Conservation (phyloP, 1,139 yeast genomes). For the Candida neerlandica region DNA sequence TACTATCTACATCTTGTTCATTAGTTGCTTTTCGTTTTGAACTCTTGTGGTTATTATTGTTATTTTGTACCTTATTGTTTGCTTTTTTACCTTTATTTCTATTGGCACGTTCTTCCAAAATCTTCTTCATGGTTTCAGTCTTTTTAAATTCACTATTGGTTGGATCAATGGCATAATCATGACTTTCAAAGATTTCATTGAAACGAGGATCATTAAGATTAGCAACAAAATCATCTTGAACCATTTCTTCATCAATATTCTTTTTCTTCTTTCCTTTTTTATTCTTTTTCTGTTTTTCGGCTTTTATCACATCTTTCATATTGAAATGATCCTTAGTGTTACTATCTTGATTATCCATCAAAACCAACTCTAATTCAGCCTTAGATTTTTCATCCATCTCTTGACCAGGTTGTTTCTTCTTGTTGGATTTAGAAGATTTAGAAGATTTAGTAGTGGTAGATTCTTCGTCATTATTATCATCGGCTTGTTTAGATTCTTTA, state of each 20-base stretch:
- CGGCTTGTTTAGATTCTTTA: constrained; percentile 56
- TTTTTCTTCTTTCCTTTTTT: constrained; percentile 41
- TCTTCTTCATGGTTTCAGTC: constrained; percentile 83
- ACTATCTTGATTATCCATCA: constrained; percentile 65
- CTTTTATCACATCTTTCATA: constrained; percentile 75
- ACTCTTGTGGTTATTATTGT: constrained; percentile 9
- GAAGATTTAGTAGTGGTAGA: constrained; percentile 22
- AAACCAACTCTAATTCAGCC: constrained; percentile 76
- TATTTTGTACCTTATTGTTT: not conserved
- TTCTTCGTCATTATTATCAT: constrained; percentile 30
- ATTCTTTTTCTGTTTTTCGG: constrained; percentile 68
- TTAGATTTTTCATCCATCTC: constrained; percentile 46
- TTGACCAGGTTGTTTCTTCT: constrained; percentile 14
- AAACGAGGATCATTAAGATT: constrained; percentile 85
- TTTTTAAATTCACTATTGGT: constrained; percentile 85
- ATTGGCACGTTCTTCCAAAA: constrained; percentile 72
- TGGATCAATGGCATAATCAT: constrained; percentile 91
- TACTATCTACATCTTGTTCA: constrained; percentile 11
- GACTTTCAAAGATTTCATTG: constrained; percentile 81
- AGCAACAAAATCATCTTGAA: constrained; percentile 67
- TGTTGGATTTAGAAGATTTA: constrained; percentile 26
- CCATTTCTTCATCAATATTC: constrained; percentile 42
- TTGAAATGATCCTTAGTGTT: constrained; percentile 64
- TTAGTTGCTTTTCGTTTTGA: constrained; percentile 11
- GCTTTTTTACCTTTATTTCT: constrained; percentile 35